Evolutionary conservation across 441 rosid genomes (phyloP).

Genomic region (Daphne laureola): DNA sequence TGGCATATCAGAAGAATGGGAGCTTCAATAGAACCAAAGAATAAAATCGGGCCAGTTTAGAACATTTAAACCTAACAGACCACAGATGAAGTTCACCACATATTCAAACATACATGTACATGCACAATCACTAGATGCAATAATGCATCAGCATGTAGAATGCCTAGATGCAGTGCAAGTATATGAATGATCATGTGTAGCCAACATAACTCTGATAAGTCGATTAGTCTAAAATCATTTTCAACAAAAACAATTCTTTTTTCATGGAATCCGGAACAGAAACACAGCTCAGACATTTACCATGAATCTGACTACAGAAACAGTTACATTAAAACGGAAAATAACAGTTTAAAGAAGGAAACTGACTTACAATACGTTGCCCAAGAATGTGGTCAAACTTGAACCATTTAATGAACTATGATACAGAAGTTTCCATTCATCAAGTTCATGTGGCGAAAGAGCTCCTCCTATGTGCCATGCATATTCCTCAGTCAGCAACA

Average conservation of each 20-base stretch:
- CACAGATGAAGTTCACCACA: no score
- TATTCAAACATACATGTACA: no score
- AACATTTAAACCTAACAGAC: no score
- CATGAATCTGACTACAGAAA: background rate
- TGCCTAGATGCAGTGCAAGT: no score
- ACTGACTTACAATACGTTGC: slow-evolving; percentile 53
- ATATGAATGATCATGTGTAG: no score
- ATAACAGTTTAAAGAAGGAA: slow-evolving; percentile 4
- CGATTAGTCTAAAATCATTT: background rate
- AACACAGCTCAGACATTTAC: background rate
- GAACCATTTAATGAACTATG: slow-evolving; percentile 70
- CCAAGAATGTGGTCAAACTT: slow-evolving; percentile 84
- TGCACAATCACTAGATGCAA: no score
- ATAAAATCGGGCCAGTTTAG: no score
- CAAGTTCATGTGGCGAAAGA: slow-evolving; percentile 65
- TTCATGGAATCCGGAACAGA: no score
- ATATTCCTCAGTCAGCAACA: slow-evolving; percentile 56
- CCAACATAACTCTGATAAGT: no score
- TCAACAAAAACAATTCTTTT: background rate
- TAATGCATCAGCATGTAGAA: no score
- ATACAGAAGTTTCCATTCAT: slow-evolving; percentile 80
- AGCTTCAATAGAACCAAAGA: no score
- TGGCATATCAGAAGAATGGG: no score
- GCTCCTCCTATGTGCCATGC: slow-evolving; percentile 97
- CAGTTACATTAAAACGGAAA: background rate